Evolutionary conservation across 2,329 filamentous ascomycete genomes (phyloP), one percentile per base, ranked within the genome.

Genomic region (Cadophora malorum): DNA sequence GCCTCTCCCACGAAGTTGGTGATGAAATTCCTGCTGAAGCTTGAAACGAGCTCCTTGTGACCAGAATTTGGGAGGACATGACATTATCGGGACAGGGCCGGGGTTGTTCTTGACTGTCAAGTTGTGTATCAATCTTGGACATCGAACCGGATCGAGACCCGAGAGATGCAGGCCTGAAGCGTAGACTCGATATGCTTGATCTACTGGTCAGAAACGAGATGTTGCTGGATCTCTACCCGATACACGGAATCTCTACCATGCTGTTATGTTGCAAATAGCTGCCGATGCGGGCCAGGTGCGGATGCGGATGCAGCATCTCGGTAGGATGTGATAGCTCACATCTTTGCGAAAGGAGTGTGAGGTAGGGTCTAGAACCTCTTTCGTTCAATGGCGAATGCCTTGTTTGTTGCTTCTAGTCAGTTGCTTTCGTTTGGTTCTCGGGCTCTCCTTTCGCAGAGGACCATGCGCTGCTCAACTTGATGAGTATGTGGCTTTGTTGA

Each of bases 301-400:
- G n/a, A 19, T 55, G 52, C 14, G 52, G 25, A 55, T n/a, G 52
- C 52, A 33, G 52, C 25, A 55, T 55, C 52, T 55, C 45, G 45
- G 45, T 49, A n/a, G 25, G 25, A 55, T 55, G 25, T 55, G 28
- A 55, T 33, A 55, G 52, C 52, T 55, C 52, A 55, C 12, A 55
- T 55, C 52, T 55, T 53, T 55, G 52, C 28, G 28, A 33, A 14
- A 31, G 52, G 16, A 55, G 25, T 28, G 28, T 28, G 5, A 21
- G 3, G 16, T 14, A 16, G 14, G 16, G 41, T 45, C 4, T 28
- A 23, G 23, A 53, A 31, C 23, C 50, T 53, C 23, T 16, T 16
- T 12, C 23, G 12, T 4, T 53, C 28, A 6, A 3, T 53, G 21
- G 28, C 9, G 8, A 4, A 4, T 33, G 25, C 28, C 7, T 33